Evolutionary conservation across 1,284 basidiomycete species (phyloP), one percentile per base, ranked within the genome.

Genomic region (Ceratobasidium sp.): DNA sequence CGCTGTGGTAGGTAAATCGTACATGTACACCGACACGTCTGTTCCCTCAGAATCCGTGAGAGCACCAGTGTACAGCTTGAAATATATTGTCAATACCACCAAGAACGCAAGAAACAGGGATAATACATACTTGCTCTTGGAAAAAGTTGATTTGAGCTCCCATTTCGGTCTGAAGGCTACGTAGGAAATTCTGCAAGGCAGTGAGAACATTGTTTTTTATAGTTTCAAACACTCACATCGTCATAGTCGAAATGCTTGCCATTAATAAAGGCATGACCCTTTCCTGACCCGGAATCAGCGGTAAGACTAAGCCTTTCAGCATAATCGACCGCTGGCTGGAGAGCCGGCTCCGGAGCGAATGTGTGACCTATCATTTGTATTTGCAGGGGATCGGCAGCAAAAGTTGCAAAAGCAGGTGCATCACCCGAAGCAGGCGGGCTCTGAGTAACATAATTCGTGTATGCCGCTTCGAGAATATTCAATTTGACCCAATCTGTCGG

Each of bases 191-290:
- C 91, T 96, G 53, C n/a, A 32, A 77, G 26, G 73, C 36, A 34
- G 52, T 65, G 36, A 39, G 57, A 45, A 72, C 36, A 58, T 39
- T 14, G 2, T 55, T 28, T 74, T 62, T 48, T 10, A 23, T 1
- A 26, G 12, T 46, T 6, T 14, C 39, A 34, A 55, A 39, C 48
- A 82, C 90, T 77, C 75, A 95, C 94, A 72, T 92, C 90, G 75
- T 87, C 85, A 73, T 93, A 81, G 5, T 86, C 81, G 36, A 90
- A 85, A 78, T 92, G 87, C 77, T 91, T 94, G 16, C 97, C 97
- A 77, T 98, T 98, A 77, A 98, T 84, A 79, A 98, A 97, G 28
- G 83, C 86, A 78, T 92, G 89, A 2, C 91, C 91, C 14, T 64
- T 62, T 32, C 72, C 70, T 18, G 64, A 73, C 3, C 61, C 75